Conservation (phyloP, 2,329 filamentous ascomycete species). For the Alternaria sp. region DNA sequence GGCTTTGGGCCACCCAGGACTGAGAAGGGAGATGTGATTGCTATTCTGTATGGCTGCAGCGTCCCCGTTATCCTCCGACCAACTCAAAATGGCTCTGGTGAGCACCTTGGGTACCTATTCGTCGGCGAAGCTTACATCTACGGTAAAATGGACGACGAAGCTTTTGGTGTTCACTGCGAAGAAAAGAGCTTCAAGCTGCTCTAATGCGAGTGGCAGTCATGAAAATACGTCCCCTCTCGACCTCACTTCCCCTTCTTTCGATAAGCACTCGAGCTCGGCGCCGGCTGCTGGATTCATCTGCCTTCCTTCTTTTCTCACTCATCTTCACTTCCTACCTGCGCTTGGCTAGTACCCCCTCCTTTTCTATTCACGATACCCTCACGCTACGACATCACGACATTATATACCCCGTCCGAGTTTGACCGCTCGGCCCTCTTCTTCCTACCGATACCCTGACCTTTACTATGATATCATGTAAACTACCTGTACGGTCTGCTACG, state of each 20-base stretch:
- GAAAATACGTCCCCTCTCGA: background rate
- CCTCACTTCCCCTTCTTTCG: background rate
- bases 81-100: background rate
- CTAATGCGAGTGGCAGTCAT: background rate
- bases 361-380: background rate
- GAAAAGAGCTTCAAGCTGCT: background rate
- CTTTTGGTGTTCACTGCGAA: background rate
- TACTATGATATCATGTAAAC: background rate
- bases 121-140: background rate
- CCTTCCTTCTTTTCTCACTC: background rate
- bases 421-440: background rate
- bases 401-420: background rate
- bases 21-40: background rate
- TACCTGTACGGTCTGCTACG: background rate
- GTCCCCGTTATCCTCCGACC: background rate
- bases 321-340: background rate
- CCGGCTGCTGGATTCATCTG: background rate
- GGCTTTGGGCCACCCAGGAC: background rate
- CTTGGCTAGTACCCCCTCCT: background rate
- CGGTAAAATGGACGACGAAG: background rate
- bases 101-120: background rate
- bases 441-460: background rate
- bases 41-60: background rate
- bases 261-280: background rate
- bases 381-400: background rate